A percentile compares a stretch with the other conserved stretches of the same genome.
phyloP scores from a whole-genome alignment of 2,329 filamentous ascomycete genomes.

The Penicillium thymicola region DNA sequence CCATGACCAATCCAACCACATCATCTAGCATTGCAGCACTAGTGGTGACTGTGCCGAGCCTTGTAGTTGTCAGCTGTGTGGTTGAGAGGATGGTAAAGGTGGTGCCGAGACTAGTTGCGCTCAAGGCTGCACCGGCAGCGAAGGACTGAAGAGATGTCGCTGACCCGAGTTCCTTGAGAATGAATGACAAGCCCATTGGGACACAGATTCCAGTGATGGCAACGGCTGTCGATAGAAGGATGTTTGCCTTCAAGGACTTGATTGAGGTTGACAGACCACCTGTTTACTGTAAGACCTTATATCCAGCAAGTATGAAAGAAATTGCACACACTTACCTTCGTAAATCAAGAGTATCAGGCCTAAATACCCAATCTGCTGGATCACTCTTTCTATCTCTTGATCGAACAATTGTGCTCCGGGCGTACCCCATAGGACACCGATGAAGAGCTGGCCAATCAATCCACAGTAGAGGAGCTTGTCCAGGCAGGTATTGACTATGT shows the following conservation, averaged over 20 bases:
- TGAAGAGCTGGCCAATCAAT: constrained; percentile 66
- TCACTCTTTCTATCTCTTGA: constrained; percentile 49
- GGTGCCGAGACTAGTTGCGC: constrained; percentile 71
- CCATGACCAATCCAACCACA: constrained; percentile 64
- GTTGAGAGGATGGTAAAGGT: constrained; percentile 64
- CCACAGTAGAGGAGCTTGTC: constrained; percentile 65
- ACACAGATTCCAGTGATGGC: constrained; percentile 63
- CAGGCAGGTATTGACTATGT: constrained; percentile 55
- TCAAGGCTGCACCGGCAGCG: constrained; percentile 68
- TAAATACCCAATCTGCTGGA: constrained; percentile 68
- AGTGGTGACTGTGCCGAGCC: constrained; percentile 61
- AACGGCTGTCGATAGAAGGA: constrained; percentile 58
- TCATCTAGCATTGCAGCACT: constrained; percentile 21
- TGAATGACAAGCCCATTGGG: constrained; percentile 66
- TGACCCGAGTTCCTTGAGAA: constrained; percentile 49
- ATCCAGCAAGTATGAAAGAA: not conserved
- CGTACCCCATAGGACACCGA: constrained; percentile 68
- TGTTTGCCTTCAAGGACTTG: constrained; percentile 56
- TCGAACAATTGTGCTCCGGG: constrained; percentile 63
- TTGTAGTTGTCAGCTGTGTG: constrained; percentile 53
- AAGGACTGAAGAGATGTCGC: constrained; percentile 63
- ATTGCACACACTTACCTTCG: constrained; percentile 50
- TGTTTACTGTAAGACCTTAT: constrained; percentile 2
- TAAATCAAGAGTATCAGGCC: constrained; percentile 71
- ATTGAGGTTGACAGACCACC: constrained; percentile 37